Percentiles rank a stretch among this genome's conserved stretches.
Evolutionary conservation across 805 yeast genomes (phyloP).

Genomic region (Maudiozyma barnettii): DNA sequence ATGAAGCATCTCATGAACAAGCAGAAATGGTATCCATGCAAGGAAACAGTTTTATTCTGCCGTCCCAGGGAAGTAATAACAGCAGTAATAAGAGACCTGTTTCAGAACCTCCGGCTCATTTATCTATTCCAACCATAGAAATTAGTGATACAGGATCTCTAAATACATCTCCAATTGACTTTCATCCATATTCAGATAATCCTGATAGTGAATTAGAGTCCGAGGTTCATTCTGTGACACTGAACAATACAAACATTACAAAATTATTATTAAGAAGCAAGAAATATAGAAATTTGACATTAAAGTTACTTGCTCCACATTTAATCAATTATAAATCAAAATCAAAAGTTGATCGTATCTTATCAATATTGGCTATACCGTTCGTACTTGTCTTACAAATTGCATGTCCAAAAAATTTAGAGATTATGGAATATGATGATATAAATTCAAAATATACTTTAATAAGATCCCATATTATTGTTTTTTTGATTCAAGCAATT

Average conservation of each 20-base stretch:
- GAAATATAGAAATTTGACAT: conserved; percentile 3
- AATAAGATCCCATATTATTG: conserved; percentile 11
- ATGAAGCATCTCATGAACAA: neutral
- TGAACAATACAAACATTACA: neutral
- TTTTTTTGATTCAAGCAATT: conserved; percentile 26
- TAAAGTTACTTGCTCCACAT: conserved; percentile 27
- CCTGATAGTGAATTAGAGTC: conserved; percentile 4
- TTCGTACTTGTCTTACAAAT: conserved; percentile 27
- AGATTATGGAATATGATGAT: conserved; percentile 20
- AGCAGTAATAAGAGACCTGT: conserved; percentile 8
- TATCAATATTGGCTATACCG: conserved; percentile 30
- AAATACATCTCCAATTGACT: conserved; percentile 18
- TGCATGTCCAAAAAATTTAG: conserved; percentile 29
- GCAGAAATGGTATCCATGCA: conserved; percentile 7
- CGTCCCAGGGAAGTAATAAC: neutral
- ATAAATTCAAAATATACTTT: conserved; percentile 13
- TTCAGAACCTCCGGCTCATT: neutral
- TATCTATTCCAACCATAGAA: neutral
- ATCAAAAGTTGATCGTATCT: conserved; percentile 17
- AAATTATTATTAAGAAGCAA: conserved; percentile 1
- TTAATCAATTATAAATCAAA: conserved; percentile 21
- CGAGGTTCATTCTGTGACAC: neutral
- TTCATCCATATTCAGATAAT: conserved; percentile 20
- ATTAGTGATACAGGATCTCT: neutral
- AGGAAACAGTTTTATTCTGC: neutral